Base-by-base conservation (phyloP, 75 land plant genomes). In the Selaginella moellendorffii region DNA sequence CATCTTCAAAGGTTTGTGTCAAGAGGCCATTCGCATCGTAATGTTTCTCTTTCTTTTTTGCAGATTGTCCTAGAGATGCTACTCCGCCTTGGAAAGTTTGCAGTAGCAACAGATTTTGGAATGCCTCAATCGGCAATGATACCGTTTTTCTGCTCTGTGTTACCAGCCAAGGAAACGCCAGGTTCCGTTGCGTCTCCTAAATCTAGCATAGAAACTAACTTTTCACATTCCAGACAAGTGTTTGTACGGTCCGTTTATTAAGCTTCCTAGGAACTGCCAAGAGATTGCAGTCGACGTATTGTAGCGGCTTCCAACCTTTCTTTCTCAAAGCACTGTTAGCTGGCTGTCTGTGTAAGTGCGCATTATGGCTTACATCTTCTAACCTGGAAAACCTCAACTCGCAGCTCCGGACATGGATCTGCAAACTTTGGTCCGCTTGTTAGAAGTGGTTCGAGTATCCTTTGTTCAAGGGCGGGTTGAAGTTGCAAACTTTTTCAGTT, bases 221-320 rank as follows among this genome's bases (percentile, higher is more conserved):
- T 27, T 61, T 31, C 25, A 17, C 36, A 1, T 31, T 80, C 74
- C 83, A 88, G 89, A 70, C 52, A 67, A 52, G n/a, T 54, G 71
- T 30, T 17, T 60, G 17, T 77, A 82, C 68, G 90, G 96, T 31
- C 90, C 96, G 22, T 90, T 90, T 54, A 30, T 76, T 52, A 81
- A 67, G 67, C 86, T 90, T 42, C 74, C 87, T 5, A 65, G 54
- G 42, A 77, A 79, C 51, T 81, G 75, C 62, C 86, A 90, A 63
- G 79, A 83, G 60, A 74, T 85, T 28, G 78, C 87, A 1, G 23
- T 83, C 22, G 81, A 78, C 72, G 72, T 77, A 56, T 58, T 86
- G 17, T 81, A 72, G 76, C 27, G 52, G 27, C 29, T 69, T 86
- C 65, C 72, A 75, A 64, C 19, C 66, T 1, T 27, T 22, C 0